phyloP scores from a whole-genome alignment of 345 rosid genomes.

The Eucalyptus erythrocorys region DNA sequence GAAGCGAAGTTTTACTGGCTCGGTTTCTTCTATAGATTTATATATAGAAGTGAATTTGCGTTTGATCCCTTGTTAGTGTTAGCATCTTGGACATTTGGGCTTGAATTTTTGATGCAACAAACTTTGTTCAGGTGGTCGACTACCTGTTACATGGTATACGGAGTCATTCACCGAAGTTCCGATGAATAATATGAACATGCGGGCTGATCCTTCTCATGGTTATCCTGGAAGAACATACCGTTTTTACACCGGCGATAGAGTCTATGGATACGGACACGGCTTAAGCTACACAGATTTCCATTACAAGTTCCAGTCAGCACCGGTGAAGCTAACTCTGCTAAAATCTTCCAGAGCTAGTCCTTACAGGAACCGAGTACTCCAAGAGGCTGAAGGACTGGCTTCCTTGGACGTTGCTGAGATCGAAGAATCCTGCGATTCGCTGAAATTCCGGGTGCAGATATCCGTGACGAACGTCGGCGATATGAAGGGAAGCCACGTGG shows the following conservation, averaged over 20 bases:
- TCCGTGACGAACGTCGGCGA: conserved; percentile 49
- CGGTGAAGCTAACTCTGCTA: conserved; percentile 28
- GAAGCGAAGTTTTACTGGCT: not conserved
- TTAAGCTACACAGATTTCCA: conserved; percentile 57
- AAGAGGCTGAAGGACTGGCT: conserved; percentile 7
- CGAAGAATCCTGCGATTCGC: conserved; percentile 27
- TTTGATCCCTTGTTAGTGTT: not conserved
- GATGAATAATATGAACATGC: conserved; percentile 85
- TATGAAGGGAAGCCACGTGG: conserved; percentile 63
- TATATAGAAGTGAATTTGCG: not conserved
- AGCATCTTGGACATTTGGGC: not conserved
- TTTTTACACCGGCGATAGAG: conserved; percentile 58
- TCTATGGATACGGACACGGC: conserved; percentile 69
- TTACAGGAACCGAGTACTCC: conserved; percentile 20
- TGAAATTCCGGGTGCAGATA: conserved; percentile 33
- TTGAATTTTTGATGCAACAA: not conserved
- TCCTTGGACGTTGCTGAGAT: conserved; percentile 19
- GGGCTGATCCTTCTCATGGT: conserved; percentile 55
- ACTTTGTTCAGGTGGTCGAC: conserved; percentile 60
- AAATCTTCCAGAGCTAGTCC: conserved; percentile 3
- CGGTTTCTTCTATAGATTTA: not conserved
- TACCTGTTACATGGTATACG: conserved; percentile 90
- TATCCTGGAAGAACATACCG: conserved; percentile 93
- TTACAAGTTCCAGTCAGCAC: conserved; percentile 56
- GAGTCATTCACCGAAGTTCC: conserved; percentile 62